Evolutionary conservation across 2,329 filamentous ascomycete species (phyloP).

Genomic region (Aschersonia sp.): DNA sequence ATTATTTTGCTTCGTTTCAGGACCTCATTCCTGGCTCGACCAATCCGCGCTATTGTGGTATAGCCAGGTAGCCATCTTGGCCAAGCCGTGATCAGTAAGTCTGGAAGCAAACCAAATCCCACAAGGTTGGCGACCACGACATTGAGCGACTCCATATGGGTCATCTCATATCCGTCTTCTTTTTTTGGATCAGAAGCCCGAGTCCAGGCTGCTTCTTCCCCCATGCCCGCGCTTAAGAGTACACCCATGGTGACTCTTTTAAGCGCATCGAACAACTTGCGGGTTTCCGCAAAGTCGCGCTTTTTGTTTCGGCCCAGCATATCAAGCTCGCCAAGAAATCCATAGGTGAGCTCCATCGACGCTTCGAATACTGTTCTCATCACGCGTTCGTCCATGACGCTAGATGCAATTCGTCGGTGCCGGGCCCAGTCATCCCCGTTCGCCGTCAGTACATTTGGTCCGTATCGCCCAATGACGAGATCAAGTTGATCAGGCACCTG

Average conservation of each 20-base stretch:
- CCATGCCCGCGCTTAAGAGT: conserved; percentile 1
- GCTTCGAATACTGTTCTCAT: neutral
- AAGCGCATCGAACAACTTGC: conserved; percentile 1
- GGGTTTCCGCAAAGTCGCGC: neutral
- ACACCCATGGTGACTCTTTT: conserved; percentile 1
- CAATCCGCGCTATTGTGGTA: neutral
- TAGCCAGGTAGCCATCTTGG: conserved; percentile 1
- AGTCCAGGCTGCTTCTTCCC: neutral
- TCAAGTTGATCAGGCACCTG: neutral
- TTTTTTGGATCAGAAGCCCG: neutral
- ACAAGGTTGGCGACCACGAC: neutral
- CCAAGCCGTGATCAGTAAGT: neutral
- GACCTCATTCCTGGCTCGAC: conserved; percentile 1
- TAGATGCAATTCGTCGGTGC: neutral
- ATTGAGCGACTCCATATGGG: neutral
- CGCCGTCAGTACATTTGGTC: neutral
- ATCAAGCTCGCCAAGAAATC: neutral
- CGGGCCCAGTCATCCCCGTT: neutral
- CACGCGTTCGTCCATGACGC: neutral
- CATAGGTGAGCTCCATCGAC: neutral
- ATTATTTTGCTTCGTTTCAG: neutral
- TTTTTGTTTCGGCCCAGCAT: neutral
- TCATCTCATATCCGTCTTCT: neutral
- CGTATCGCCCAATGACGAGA: neutral
- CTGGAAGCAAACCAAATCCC: neutral